Conservation (phyloP, 768 basidiomycete genomes). For the Xerocomus potaroensis region DNA sequence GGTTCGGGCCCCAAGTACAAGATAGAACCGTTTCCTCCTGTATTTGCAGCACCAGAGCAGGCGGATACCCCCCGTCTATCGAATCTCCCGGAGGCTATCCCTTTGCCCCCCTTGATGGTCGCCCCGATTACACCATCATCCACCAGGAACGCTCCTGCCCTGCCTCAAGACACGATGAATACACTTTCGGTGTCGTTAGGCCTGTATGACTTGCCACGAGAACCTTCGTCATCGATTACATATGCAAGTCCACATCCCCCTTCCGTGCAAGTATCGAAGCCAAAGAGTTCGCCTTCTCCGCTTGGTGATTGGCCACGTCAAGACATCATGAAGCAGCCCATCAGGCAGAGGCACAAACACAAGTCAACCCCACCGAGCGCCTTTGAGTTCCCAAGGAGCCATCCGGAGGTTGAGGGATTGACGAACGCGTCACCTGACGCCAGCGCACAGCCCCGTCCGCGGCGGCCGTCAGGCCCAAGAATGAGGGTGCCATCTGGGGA, state of each 20-base stretch:
- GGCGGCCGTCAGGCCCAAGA: conserved; percentile 33
- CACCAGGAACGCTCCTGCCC: conserved; percentile 12
- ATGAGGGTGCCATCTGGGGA: conserved; percentile 19
- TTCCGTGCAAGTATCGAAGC: conserved; percentile 7
- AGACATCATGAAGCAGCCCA: conserved; percentile 32
- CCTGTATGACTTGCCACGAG: conserved; percentile 6
- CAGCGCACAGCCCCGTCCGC: conserved; percentile 20
- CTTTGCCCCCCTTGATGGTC: conserved; percentile 20
- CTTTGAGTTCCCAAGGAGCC: conserved; percentile 21
- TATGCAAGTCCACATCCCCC: conserved; percentile 32
- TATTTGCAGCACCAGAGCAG: conserved; percentile 17
- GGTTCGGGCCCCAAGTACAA: conserved; percentile 42
- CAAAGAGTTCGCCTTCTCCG: conserved; percentile 36
- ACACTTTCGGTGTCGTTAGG: conserved; percentile 8
- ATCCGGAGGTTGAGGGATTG: not conserved
- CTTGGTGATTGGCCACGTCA: conserved; percentile 54
- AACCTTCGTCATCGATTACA: conserved; percentile 23
- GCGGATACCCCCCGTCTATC: conserved; percentile 12
- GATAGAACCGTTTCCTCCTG: conserved; percentile 43
- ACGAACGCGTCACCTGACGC: conserved; percentile 3
- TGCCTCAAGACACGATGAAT: conserved; percentile 4
- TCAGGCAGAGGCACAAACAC: conserved; percentile 6
- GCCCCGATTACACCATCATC: conserved; percentile 12
- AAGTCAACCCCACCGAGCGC: conserved; percentile 15
- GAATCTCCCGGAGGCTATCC: conserved; percentile 25